Conservation (phyloP, 2,329 filamentous ascomycete species). For the Trichoderma asperellum region DNA sequence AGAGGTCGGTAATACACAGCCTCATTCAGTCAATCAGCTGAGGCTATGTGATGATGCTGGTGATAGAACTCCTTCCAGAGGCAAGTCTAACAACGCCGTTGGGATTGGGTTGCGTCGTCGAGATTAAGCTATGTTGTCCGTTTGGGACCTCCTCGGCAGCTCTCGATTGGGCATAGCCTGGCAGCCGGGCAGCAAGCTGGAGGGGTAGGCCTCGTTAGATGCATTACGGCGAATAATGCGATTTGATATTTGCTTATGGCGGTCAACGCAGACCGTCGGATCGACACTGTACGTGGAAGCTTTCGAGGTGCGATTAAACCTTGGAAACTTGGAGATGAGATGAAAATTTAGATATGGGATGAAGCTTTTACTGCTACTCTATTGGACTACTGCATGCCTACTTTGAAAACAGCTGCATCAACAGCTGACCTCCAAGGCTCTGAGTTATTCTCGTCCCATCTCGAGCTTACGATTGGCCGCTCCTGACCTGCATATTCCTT, state of each 20-base stretch:
- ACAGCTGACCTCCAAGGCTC: not conserved
- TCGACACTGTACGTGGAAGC: constrained; percentile 11
- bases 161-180: constrained; percentile 34
- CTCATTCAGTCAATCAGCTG: constrained; percentile 5
- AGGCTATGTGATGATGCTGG: constrained; percentile 11
- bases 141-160: constrained; percentile 31
- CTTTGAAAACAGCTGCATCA: not conserved
- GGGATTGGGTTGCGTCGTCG: constrained; percentile 19
- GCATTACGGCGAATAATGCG: constrained; percentile 27
- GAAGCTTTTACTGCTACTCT: not conserved
- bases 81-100: constrained; percentile 10
- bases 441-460: too few species aligned
- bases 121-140: constrained; percentile 42
- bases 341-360: not conserved
- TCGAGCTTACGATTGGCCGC: not conserved
- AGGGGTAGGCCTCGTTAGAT: constrained; percentile 28
- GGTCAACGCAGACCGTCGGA: not conserved
- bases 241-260: not conserved
- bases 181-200: constrained; percentile 13
- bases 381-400: not conserved
- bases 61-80: constrained; percentile 27
- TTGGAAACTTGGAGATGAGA: not conserved
- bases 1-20: constrained; percentile 1
- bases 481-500: not conserved
- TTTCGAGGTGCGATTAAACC: not conserved